Percentiles rank a stretch among this genome's conserved stretches.
Evolutionary conservation across 2,329 filamentous ascomycete species (phyloP).

Genomic region (Cadophora luteo-olivacea): DNA sequence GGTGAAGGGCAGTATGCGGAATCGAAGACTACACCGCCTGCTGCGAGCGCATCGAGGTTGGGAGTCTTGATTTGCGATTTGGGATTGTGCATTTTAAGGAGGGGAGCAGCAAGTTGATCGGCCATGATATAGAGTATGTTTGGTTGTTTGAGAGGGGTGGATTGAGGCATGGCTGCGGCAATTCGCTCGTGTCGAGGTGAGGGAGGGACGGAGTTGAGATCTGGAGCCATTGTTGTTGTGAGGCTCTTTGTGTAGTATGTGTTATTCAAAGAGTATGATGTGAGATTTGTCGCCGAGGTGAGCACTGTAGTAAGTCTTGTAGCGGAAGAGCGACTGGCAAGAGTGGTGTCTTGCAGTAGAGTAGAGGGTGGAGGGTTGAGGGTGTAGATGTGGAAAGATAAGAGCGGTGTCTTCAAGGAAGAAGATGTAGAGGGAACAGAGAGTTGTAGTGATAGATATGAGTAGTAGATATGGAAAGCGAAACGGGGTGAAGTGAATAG

Average conservation of each 20-base stretch:
- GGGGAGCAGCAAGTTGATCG: conserved; percentile 89
- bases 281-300: conserved; percentile 1
- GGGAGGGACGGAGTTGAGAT: conserved; percentile 73
- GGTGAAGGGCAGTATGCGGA: conserved; percentile 95
- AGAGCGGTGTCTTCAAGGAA: conserved; percentile 2
- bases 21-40: conserved; percentile 86
- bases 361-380: background rate
- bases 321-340: background rate
- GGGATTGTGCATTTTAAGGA: conserved; percentile 90
- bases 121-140: conserved; percentile 97
- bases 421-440: background rate
- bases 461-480: background rate
- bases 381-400: conserved; percentile 7
- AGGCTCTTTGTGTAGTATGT: conserved; percentile 1
- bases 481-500: conserved; percentile 2
- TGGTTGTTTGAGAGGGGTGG: conserved; percentile 52
- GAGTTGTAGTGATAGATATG: background rate
- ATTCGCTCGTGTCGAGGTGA: conserved; percentile 51
- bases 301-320: background rate
- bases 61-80: conserved; percentile 91
- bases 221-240: conserved; percentile 66
- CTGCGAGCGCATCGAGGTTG: conserved; percentile 83
- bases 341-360: background rate
- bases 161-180: conserved; percentile 34
- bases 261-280: background rate